Conservation (phyloP, 805 yeast genomes). For the Barnettozyma salicaria region DNA sequence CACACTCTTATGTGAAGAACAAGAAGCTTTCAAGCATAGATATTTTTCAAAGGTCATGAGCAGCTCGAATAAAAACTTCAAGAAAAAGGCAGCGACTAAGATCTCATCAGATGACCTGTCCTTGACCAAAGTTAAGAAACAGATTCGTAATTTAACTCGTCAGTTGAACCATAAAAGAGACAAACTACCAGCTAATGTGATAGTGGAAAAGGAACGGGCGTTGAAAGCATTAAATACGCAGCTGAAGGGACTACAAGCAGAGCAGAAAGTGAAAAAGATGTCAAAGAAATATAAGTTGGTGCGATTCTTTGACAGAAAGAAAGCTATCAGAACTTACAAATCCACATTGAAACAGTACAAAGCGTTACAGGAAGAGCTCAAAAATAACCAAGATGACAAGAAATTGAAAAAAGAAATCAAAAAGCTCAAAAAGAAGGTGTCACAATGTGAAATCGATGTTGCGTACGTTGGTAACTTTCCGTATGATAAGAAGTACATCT, state of each 20-base stretch:
- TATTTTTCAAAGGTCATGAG: not conserved
- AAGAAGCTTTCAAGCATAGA: not conserved
- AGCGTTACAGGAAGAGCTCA: slow-evolving; percentile 23
- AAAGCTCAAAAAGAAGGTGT: slow-evolving; percentile 44
- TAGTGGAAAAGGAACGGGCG: slow-evolving; percentile 70
- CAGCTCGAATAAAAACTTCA: not conserved
- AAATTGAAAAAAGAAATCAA: slow-evolving; percentile 31
- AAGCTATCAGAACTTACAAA: slow-evolving; percentile 69
- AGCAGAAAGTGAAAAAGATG: slow-evolving; percentile 41
- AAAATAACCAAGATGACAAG: slow-evolving; percentile 25
- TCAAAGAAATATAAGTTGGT: slow-evolving; percentile 88
- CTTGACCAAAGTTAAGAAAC: slow-evolving; percentile 61
- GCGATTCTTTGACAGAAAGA: slow-evolving; percentile 83
- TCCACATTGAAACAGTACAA: slow-evolving; percentile 32
- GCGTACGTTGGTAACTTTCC: slow-evolving; percentile 79
- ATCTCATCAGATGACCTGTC: not conserved
- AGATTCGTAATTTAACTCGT: slow-evolving; percentile 81
- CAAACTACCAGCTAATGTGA: slow-evolving; percentile 55
- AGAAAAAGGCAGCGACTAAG: no score
- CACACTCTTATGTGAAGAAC: no score
- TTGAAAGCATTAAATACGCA: slow-evolving; percentile 58
- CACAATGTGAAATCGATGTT: slow-evolving; percentile 58
- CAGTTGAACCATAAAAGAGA: slow-evolving; percentile 49
- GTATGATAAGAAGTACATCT: slow-evolving; percentile 67
- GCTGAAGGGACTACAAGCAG: slow-evolving; percentile 41